A percentile compares a stretch with the other conserved stretches of the same genome.
Conservation (phyloP, 2,329 filamentous ascomycete species). For the Penicillium oxalicum region DNA sequence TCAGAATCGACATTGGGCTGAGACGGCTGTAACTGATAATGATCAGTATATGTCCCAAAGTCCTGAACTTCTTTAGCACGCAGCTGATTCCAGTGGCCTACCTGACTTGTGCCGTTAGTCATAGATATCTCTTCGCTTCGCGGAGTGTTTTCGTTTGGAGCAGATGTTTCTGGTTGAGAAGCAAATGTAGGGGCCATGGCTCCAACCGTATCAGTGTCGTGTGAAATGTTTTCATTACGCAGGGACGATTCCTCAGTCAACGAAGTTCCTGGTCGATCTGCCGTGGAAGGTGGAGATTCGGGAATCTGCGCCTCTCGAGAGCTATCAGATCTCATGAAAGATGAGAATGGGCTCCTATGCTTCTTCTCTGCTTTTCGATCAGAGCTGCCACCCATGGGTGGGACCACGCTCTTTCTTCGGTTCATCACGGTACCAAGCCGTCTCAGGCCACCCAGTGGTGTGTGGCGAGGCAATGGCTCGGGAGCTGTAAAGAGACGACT, state of each 20-base stretch:
- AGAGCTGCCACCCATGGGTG: constrained; percentile 27
- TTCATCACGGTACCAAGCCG: constrained; percentile 46
- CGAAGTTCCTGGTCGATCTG: constrained; percentile 30
- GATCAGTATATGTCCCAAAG: background rate
- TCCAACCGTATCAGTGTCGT: constrained; percentile 19
- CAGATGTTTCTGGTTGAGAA: constrained; percentile 13
- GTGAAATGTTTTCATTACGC: constrained; percentile 23
- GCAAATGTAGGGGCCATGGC: constrained; percentile 18
- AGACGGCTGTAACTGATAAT: constrained; percentile 10
- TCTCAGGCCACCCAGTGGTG: constrained; percentile 41
- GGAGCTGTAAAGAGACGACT: constrained; percentile 23
- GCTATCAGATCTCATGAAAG: constrained; percentile 39
- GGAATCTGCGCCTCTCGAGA: constrained; percentile 35
- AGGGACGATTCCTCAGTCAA: constrained; percentile 23
- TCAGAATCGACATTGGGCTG: constrained; percentile 35
- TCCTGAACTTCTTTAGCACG: no score
- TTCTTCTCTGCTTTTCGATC: constrained; percentile 36
- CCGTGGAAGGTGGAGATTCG: constrained; percentile 27
- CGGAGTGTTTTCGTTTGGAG: constrained; percentile 25
- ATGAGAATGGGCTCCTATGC: constrained; percentile 37
- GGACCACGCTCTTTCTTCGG: constrained; percentile 39
- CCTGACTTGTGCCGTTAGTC: constrained; percentile 14
- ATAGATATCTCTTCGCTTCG: constrained; percentile 17
- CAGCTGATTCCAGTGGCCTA: background rate
- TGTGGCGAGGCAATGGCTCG: constrained; percentile 36